A percentile compares a stretch with the other conserved stretches of the same genome.
These are phyloP conservation scores for Syncephalastrum monosporum DNA, from an alignment of 371 early-diverging fungal genomes.

Conservation along the genomic window DNA sequence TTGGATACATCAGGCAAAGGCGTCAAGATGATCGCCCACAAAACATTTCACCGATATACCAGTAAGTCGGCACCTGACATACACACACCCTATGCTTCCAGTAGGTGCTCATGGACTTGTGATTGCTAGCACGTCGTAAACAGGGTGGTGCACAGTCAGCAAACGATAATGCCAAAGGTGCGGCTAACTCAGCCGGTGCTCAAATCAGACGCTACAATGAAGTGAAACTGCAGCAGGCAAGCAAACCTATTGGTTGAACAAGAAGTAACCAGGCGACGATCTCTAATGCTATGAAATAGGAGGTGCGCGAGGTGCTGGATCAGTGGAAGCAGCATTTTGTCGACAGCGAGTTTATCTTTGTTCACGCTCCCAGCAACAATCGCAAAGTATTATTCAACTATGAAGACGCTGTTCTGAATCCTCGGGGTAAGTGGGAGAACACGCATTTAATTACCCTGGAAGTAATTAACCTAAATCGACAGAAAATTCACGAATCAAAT, in stretches of 20 bases:
- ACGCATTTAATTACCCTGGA: neutral
- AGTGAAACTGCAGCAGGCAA: constrained; percentile 56
- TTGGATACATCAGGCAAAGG: constrained; percentile 23
- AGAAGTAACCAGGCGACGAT: neutral
- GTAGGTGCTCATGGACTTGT: neutral
- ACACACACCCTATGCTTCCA: neutral
- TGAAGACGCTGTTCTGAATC: constrained; percentile 56
- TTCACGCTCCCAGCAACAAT: constrained; percentile 67
- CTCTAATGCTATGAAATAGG: constrained; percentile 25
- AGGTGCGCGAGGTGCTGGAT: constrained; percentile 68
- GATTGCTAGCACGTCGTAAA: constrained; percentile 72
- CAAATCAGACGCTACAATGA: constrained; percentile 90
- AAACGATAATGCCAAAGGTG: constrained; percentile 79
- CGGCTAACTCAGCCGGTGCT: constrained; percentile 91
- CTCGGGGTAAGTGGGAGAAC: constrained; percentile 9
- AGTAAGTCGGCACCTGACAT: constrained; percentile 35
- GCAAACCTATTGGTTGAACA: neutral
- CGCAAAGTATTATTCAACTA: constrained; percentile 62
- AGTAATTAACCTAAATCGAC: neutral
- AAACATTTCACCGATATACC: constrained; percentile 93
- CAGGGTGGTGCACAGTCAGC: constrained; percentile 92
- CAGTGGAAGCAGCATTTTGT: constrained; percentile 66
- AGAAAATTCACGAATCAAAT: constrained; percentile 57
- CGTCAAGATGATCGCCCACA: constrained; percentile 63
- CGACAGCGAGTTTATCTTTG: constrained; percentile 60